Base-by-base conservation (phyloP, 305 asterid species). In the Fraxinus albicans region DNA sequence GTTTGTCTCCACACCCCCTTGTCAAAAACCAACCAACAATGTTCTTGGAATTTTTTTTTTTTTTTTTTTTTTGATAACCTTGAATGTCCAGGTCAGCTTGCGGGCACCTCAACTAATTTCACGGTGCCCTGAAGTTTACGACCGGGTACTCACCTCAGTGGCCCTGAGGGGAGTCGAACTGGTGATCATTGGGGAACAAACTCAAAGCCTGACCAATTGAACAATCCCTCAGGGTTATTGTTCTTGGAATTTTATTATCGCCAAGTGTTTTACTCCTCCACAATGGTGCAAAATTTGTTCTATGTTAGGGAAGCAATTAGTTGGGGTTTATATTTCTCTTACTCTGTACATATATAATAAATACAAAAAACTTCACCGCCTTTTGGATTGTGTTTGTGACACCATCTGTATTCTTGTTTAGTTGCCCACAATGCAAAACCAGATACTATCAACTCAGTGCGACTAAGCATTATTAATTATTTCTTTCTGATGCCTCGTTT, bases 401-500 rank as follows among this genome's bases (percentile, higher is more conserved):
- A 65, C 9, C 73, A 65, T 25, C 15, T 25, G 73, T 65, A 65
- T 65, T 65, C 35, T 65, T 65, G 73, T 65, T n/a, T 8, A 25
- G 34, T 65, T 8, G 25, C 35, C 35, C 34, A 23, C 25, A 65
- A 25, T 65, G 73, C n/a, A 65, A 9, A 65, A 23, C 35, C 73
- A 25, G 17, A 65, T 25, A 8, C 12, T 8, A 25, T 65, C 33
- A 23, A 21, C 34, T 65, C 27, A 19, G 15, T 65, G 33, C 12
- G 35, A 25, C 10, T 31, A 65, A 65, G 17, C 35, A 65, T 8
- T 65, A 65, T 8, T 23, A 13, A 63, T 23, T 65, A 25, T 8
- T 65, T 5, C 17, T 13, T 81, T 38, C 55, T 31, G 80, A 58
- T 73, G 72, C 82, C 58, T 74, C 29, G 3, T 77, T 82, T 73